phyloP scores from a whole-genome alignment of 2,329 filamentous ascomycete species.

The Graphilbum sp. region DNA sequence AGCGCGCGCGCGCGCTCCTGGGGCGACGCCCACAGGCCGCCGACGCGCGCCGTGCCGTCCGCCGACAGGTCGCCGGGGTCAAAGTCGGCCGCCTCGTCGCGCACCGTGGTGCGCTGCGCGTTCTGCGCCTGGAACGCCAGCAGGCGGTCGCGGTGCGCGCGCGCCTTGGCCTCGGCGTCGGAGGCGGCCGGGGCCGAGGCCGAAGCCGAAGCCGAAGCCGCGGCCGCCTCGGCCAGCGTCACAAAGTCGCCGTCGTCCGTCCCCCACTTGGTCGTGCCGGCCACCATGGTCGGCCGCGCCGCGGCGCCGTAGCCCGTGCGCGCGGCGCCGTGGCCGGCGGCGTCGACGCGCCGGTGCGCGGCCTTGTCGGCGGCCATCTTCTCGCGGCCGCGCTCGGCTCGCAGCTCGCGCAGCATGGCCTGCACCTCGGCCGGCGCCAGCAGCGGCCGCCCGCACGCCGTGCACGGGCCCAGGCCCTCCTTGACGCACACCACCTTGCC shows the following conservation, averaged over 20 bases:
- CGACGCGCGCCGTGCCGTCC: slow-evolving; percentile 11
- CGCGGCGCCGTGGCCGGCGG: slow-evolving; percentile 38
- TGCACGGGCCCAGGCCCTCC: slow-evolving; percentile 87
- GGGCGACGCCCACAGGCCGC: slow-evolving; percentile 71
- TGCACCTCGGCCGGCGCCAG: slow-evolving; percentile 60
- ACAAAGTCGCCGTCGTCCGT: slow-evolving; percentile 25
- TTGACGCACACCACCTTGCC: slow-evolving; percentile 93
- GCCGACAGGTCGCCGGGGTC: slow-evolving; percentile 23
- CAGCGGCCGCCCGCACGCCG: slow-evolving; percentile 66
- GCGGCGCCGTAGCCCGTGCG: slow-evolving; percentile 10
- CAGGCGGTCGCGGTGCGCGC: slow-evolving; percentile 65
- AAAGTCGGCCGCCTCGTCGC: slow-evolving; percentile 63
- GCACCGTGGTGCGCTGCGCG: slow-evolving; percentile 64
- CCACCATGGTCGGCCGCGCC: slow-evolving; percentile 7
- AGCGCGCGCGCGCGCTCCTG: slow-evolving; percentile 69
- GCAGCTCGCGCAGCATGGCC: slow-evolving; percentile 68
- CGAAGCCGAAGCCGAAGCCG: too few species aligned
- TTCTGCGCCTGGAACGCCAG: slow-evolving; percentile 76
- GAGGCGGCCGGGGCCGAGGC: too few species aligned
- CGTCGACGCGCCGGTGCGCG: slow-evolving; percentile 47
- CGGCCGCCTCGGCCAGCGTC: slow-evolving; percentile 36
- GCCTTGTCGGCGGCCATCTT: slow-evolving; percentile 69
- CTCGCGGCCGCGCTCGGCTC: slow-evolving; percentile 73
- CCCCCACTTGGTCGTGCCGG: slow-evolving; percentile 8
- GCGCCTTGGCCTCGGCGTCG: slow-evolving; percentile 17